Evolutionary conservation across 306 rosid species (phyloP).

Genomic region (Lupinus albus): DNA sequence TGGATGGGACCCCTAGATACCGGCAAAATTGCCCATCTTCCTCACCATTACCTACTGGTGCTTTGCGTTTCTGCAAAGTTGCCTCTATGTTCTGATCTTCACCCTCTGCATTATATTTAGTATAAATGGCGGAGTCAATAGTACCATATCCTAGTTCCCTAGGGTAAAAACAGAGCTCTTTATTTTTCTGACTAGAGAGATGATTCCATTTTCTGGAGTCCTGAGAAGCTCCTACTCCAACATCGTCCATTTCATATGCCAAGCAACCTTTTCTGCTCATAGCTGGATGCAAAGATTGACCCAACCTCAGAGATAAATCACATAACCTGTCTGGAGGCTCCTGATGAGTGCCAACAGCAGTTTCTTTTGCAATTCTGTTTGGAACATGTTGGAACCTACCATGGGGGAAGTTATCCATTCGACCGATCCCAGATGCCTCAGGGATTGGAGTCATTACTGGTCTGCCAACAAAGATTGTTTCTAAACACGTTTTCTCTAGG

Average conservation of each 20-base stretch:
- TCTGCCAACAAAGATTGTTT: constrained; percentile 66
- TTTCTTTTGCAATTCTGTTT: constrained; percentile 42
- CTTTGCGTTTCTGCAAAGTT: constrained; percentile 67
- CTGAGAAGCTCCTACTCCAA: constrained; percentile 56
- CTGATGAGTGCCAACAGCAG: constrained; percentile 49
- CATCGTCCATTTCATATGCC: constrained; percentile 57
- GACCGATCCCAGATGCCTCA: constrained; percentile 58
- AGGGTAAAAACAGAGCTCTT: constrained; percentile 69
- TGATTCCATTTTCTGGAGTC: constrained; percentile 56
- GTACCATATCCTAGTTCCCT: constrained; percentile 54
- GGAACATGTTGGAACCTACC: constrained; percentile 49
- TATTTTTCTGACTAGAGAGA: constrained; percentile 46
- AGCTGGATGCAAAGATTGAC: constrained; percentile 55
- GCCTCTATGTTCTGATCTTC: constrained; percentile 62
- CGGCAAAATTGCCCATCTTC: constrained; percentile 81
- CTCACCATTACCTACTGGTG: constrained; percentile 58
- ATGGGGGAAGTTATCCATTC: constrained; percentile 43
- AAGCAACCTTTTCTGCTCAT: constrained; percentile 51
- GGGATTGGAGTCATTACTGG: constrained; percentile 58
- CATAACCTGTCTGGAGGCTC: constrained; percentile 57
- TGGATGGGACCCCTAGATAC: constrained; percentile 72
- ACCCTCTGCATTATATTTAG: constrained; percentile 55
- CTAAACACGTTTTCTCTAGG: constrained; percentile 48
- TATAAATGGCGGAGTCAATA: constrained; percentile 48
- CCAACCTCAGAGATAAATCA: constrained; percentile 86